Conservation (phyloP, 768 basidiomycete genomes). For the Saitozyma podzolica region DNA sequence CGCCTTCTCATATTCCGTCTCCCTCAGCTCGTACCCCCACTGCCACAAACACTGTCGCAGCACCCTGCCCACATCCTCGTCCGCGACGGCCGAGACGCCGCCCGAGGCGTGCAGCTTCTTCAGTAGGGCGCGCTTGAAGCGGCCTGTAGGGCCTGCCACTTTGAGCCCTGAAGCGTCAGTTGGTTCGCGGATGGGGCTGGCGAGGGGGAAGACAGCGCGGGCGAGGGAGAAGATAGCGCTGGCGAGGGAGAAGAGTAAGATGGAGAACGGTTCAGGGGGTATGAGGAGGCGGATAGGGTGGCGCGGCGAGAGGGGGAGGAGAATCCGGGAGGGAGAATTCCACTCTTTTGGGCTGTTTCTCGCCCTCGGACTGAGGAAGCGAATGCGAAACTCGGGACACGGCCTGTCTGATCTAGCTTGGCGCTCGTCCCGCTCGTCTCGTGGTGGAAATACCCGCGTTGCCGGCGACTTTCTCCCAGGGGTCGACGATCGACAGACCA, state of each 20-base stretch:
- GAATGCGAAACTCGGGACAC: no score
- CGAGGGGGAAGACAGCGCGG: neutral
- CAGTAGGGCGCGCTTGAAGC: conserved; percentile 46
- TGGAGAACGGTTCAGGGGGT: neutral
- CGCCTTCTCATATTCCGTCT: conserved; percentile 35
- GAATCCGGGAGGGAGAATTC: no score
- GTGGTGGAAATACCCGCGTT: no score
- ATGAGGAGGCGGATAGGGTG: no score
- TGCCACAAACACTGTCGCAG: conserved; percentile 51
- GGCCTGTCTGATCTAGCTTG: no score
- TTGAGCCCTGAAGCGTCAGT: conserved; percentile 40
- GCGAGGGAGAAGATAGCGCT: neutral
- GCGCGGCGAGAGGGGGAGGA: no score
- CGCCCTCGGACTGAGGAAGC: no score
- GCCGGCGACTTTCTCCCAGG: no score
- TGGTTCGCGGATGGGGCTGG: neutral
- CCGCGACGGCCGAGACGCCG: conserved; percentile 22
- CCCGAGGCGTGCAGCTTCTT: conserved; percentile 43
- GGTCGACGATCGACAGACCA: no score
- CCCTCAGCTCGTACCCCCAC: conserved; percentile 48
- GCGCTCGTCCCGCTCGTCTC: no score
- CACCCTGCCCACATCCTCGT: conserved; percentile 46
- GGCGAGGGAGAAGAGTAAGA: neutral
- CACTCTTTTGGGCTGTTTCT: no score
- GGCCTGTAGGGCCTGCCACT: conserved; percentile 46